phyloP scores from a whole-genome alignment of 208 protist genomes.

The Acanthamoeba royreba region DNA sequence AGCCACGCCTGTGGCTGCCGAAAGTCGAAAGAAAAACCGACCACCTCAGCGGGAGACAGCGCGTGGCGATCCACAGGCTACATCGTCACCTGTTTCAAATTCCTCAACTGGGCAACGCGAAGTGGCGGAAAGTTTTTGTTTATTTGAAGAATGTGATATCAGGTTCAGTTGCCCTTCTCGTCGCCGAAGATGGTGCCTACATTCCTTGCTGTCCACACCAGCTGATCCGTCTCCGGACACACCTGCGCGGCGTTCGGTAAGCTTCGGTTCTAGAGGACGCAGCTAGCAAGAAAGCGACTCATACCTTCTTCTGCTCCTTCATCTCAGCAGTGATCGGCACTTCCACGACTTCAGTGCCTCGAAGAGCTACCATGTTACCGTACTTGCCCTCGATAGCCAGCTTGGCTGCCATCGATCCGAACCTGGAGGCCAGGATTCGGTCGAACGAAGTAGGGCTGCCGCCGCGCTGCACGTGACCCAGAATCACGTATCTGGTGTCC shows the following conservation, averaged over 20 bases:
- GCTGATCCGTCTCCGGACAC: background rate
- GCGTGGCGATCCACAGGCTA: no score
- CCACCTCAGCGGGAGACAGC: no score
- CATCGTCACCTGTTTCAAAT: no score
- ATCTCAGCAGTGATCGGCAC: constrained; percentile 12
- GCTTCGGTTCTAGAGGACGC: no score
- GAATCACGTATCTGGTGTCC: constrained; percentile 51
- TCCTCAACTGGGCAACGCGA: no score
- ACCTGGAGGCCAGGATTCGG: constrained; percentile 60
- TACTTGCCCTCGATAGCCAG: constrained; percentile 1
- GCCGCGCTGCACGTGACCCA: constrained; percentile 79
- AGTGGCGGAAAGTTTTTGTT: no score
- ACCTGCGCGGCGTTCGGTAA: background rate
- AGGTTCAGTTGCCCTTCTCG: no score
- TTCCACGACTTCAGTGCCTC: background rate
- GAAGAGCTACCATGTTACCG: background rate
- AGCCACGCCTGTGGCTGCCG: background rate
- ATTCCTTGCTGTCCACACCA: background rate
- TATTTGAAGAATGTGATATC: no score
- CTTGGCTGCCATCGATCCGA: background rate
- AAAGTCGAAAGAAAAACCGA: background rate
- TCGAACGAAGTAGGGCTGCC: constrained; percentile 73
- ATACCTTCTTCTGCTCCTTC: background rate
- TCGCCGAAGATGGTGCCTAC: constrained; percentile 22
- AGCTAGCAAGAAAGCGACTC: no score